A percentile compares a stretch with the other conserved stretches of the same genome.
Conservation (phyloP, 73 alveolate species). For the Urostyla sp. region DNA sequence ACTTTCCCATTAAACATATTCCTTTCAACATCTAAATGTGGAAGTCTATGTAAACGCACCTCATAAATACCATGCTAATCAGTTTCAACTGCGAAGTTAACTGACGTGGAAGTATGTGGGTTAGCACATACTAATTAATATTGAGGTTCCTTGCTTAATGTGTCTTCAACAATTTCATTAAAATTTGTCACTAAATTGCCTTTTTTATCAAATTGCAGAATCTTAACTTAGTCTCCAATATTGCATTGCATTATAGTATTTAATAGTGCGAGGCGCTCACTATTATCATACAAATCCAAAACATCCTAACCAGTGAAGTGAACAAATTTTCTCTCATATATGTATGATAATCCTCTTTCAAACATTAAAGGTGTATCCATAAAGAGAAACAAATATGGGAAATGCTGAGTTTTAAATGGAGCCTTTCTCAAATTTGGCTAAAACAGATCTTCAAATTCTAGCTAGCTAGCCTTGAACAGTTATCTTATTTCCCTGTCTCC, state of each 20-base stretch:
- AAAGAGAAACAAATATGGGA: slow-evolving; percentile 43
- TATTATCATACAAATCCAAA: neutral
- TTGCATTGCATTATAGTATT: slow-evolving; percentile 15
- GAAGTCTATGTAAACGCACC: slow-evolving; percentile 33
- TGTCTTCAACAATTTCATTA: too few relatives aligned
- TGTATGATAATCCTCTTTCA: slow-evolving; percentile 27
- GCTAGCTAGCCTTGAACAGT: slow-evolving; percentile 3
- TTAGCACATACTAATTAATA: neutral
- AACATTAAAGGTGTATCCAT: slow-evolving; percentile 55
- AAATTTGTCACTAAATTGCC: slow-evolving; percentile 29
- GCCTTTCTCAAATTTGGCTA: neutral
- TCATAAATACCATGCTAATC: slow-evolving; percentile 56
- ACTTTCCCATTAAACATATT: slow-evolving; percentile 12
- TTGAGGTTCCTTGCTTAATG: neutral
- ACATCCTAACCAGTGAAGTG: slow-evolving; percentile 43
- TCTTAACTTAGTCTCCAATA: slow-evolving; percentile 48
- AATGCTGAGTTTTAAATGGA: slow-evolving; percentile 45
- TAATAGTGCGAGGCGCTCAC: neutral
- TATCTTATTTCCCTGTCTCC: slow-evolving; percentile 50
- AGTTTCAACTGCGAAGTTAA: slow-evolving; percentile 52
- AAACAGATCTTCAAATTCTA: slow-evolving; percentile 35
- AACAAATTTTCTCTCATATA: neutral
- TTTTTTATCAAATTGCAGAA: slow-evolving; percentile 20
- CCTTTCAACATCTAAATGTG: slow-evolving; percentile 47
- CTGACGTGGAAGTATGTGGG: slow-evolving; percentile 11